Percentiles rank a stretch among this genome's conserved stretches.
Evolutionary conservation across 495 filamentous ascomycete species (phyloP).

Genomic region (Hyaloscypha bicolor): DNA sequence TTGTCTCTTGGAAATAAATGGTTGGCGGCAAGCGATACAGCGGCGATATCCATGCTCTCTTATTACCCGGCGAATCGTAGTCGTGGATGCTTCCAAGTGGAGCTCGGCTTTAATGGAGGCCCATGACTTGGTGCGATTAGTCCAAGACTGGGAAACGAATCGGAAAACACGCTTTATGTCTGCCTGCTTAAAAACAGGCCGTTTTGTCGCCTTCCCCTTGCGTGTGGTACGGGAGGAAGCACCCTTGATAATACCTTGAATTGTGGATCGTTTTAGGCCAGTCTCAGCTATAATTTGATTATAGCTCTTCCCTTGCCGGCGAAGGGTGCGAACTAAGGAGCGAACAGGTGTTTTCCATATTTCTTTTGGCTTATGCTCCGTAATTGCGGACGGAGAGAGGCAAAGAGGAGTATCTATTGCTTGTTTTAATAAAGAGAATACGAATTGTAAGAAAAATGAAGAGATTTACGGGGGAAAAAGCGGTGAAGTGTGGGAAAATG

Average conservation of each 20-base stretch:
- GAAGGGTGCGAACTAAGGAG: neutral
- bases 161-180: neutral
- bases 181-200: neutral
- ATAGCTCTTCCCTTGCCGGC: too few relatives aligned
- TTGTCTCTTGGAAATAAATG: too few relatives aligned
- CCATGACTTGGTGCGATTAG: neutral
- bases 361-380: too few relatives aligned
- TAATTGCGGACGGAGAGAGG: neutral
- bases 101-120: neutral
- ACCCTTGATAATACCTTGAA: neutral
- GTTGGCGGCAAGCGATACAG: neutral
- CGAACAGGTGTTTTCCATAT: conserved; percentile 1
- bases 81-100: neutral
- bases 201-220: neutral
- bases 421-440: neutral
- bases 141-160: neutral
- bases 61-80: neutral
- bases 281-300: neutral
- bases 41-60: neutral
- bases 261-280: neutral
- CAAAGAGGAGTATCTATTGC: neutral
- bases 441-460: neutral
- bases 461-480: neutral
- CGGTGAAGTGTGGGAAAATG: neutral
- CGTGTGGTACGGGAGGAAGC: neutral